Evolutionary conservation across 2,329 filamentous ascomycete genomes (phyloP).

Genomic region (Cryoendolithus antarcticus): DNA sequence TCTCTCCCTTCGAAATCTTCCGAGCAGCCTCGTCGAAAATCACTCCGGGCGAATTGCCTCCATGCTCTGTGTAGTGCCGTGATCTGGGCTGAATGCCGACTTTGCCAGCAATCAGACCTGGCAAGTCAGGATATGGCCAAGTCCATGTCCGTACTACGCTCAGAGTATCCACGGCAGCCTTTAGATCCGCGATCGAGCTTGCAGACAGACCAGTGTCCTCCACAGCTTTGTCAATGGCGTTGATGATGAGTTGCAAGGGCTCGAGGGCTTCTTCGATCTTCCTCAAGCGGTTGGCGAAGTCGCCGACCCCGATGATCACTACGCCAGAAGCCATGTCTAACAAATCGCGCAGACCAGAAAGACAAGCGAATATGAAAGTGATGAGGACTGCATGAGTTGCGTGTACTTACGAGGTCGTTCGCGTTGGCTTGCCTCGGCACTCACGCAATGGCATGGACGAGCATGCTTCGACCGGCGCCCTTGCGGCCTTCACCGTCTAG

Average conservation of each 20-base stretch:
- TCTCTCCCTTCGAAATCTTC: slow-evolving; percentile 42
- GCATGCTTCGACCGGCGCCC: too few relatives aligned
- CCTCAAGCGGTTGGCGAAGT: slow-evolving; percentile 46
- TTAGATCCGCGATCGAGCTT: slow-evolving; percentile 23
- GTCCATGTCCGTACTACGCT: slow-evolving; percentile 53
- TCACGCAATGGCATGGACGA: too few relatives aligned
- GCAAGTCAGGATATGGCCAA: slow-evolving; percentile 51
- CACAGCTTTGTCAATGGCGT: slow-evolving; percentile 42
- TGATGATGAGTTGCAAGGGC: slow-evolving; percentile 46
- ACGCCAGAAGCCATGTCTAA: too few relatives aligned
- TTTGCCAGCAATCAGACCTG: slow-evolving; percentile 38
- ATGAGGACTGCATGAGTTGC: too few relatives aligned
- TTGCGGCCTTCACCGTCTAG: too few relatives aligned
- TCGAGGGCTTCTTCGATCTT: slow-evolving; percentile 43
- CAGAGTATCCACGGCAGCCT: slow-evolving; percentile 43
- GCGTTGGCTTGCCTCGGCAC: too few relatives aligned
- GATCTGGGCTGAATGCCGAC: slow-evolving; percentile 38
- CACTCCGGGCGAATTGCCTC: slow-evolving; percentile 50
- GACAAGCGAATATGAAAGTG: too few relatives aligned
- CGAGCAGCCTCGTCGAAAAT: slow-evolving; percentile 52
- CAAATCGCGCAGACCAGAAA: too few relatives aligned
- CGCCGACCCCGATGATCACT: slow-evolving; percentile 50
- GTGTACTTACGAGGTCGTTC: too few relatives aligned
- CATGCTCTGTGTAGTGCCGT: slow-evolving; percentile 44
- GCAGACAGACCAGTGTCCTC: slow-evolving; percentile 33